phyloP scores from a whole-genome alignment of 345 rosid genomes.

The Boechera stricta region DNA sequence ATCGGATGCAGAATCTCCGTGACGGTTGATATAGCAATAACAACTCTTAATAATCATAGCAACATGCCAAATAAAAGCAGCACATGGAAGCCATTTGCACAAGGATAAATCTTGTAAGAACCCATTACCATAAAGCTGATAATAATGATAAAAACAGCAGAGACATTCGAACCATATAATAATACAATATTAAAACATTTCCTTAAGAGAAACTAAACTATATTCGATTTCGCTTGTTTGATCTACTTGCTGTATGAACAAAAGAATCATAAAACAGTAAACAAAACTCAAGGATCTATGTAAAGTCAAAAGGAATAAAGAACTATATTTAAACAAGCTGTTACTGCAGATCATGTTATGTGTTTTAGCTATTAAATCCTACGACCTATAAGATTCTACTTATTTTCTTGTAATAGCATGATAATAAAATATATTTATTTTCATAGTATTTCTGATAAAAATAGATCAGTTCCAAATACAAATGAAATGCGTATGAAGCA shows the following conservation, averaged over 20 bases:
- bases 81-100: constrained; percentile 46
- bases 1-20: constrained; percentile 35
- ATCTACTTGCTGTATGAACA: constrained; percentile 38
- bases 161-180: constrained; percentile 36
- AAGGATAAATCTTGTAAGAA: constrained; percentile 32
- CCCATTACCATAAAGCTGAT: constrained; percentile 36
- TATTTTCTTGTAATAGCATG: constrained; percentile 1
- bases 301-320: constrained; percentile 40
- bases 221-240: constrained; percentile 44
- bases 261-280: constrained; percentile 36
- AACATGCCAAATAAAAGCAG: constrained; percentile 34
- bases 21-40: constrained; percentile 27
- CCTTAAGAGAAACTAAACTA: constrained; percentile 8
- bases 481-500: neutral
- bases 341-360: constrained; percentile 43
- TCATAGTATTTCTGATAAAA: no score
- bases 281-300: constrained; percentile 36
- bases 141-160: constrained; percentile 43
- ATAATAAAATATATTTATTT: no score
- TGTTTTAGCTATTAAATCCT: constrained; percentile 43
- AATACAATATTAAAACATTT: neutral
- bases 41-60: constrained; percentile 32
- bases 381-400: constrained; percentile 39
- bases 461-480: neutral
- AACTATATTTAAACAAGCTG: constrained; percentile 24